Base-by-base conservation (phyloP, 257 asterid species). In the Jacaranda copaia region DNA sequence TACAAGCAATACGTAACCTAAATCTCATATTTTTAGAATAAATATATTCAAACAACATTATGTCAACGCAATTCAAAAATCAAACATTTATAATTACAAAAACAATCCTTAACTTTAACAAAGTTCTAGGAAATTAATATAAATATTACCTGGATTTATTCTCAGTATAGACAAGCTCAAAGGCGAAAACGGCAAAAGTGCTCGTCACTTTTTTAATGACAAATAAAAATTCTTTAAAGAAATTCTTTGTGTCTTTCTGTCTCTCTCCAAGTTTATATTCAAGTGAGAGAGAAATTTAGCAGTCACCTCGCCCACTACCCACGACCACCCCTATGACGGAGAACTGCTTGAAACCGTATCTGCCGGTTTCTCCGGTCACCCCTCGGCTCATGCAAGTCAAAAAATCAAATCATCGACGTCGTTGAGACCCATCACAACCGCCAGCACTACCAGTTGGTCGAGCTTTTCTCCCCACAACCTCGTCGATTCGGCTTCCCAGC, bases 351-450 rank as follows among this genome's bases (percentile, higher is more conserved):
- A 86, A 83, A 85, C 59, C 74, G 83, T 13, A 65, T 89, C 70
- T 48, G 84, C 49, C 86, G 89, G 74, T 72, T 90, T 15, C 81
- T 89, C 80, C 81, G 80, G 45, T 85, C 87, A 8, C 74, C 93
- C 10, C 77, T 81, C 38, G 61, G 70, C 7, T 86, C 89, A 13
- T 89, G 95, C 85, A 85, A 75, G 16, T 83, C 91, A 70, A 89
- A 85, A 57, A 68, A 83, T 20, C 81, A 76, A 78, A 18, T 42
- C 65, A 45, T 76, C 40, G 87, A 84, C 73, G 90, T 52, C 36
- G 73, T 80, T 32, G 76, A 70, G 20, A 62, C 51, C 32, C 59
- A 39, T 1, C 57, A 8, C 63, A 5, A 20, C 74, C 69, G 49
- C 53, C 77, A 45, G 0, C 75, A 4, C 8, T 69, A 74, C 73